Conservation (phyloP, 371 early-diverging fungal species). For the Mortierella sp. region DNA sequence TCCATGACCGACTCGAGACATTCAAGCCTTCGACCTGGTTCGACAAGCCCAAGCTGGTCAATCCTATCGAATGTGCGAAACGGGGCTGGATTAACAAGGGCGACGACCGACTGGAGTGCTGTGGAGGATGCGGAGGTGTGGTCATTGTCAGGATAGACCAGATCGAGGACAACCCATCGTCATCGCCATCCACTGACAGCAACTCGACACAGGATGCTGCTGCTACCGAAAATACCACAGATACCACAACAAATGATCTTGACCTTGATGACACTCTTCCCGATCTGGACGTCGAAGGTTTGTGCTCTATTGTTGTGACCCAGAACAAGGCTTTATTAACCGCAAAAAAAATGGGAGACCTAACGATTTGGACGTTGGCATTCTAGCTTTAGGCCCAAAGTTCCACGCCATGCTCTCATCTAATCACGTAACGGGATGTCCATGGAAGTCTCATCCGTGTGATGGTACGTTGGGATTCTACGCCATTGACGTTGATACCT, state of each 20-base stretch:
- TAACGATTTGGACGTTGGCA: not conserved
- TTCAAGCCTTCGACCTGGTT: constrained; percentile 61
- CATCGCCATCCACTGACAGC: not conserved
- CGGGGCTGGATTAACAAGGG: constrained; percentile 59
- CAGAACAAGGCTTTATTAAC: not conserved
- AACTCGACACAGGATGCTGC: not conserved
- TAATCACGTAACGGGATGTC: constrained; percentile 33
- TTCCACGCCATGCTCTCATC: constrained; percentile 49
- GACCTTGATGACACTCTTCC: constrained; percentile 7
- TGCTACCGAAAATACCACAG: not conserved
- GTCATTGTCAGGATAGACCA: constrained; percentile 40
- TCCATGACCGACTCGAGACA: constrained; percentile 56
- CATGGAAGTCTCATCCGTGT: constrained; percentile 52
- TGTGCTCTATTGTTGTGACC: too few relatives aligned
- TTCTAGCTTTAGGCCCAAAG: constrained; percentile 37
- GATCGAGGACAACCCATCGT: not conserved
- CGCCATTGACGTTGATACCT: too few relatives aligned
- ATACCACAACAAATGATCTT: not conserved
- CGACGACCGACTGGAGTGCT: constrained; percentile 57
- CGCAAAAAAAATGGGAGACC: not conserved
- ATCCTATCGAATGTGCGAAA: constrained; percentile 58
- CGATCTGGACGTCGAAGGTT: constrained; percentile 42
- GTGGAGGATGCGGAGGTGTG: constrained; percentile 51
- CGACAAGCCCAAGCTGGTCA: constrained; percentile 57
- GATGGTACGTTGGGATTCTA: constrained; percentile 52